Evolutionary conservation across 805 yeast species (phyloP), one percentile per base, ranked within the genome.

Genomic region (Candida ipomoeae): DNA sequence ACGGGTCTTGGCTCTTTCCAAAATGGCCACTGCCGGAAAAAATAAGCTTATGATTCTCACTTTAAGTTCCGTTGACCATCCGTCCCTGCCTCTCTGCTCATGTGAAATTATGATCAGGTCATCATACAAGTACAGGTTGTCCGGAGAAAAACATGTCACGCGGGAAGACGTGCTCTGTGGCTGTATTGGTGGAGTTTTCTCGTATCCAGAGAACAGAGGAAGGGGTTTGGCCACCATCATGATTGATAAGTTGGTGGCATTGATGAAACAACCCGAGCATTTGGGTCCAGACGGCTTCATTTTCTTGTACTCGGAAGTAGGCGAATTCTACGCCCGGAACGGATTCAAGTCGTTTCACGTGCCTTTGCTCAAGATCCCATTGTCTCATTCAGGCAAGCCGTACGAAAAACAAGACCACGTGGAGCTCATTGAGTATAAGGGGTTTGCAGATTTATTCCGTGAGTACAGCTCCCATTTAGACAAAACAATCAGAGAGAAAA

Each of bases 121-220:
- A 31, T 50, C 71, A 3, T 62, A 65, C 62, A 59, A 62, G 37
- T 65, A 65, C 45, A 55, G 50, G 13, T 53, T 17, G 43, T 40
- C 48, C 7, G 51, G 51, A 13, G 52, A 48, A 6, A 57, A 55
- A 6, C 42, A 54, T 29, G 66, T 63, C 3, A 50, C 45, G 4
- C 50, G 57, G 32, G 47, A 54, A 11, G 53, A 53, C 3, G 57
- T 69, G 15, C 53, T 55, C 18, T 54, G 69, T 46, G 78, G 74
- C 1, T 69, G 75, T 47, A 62, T 74, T 36, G 77, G 78, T 14
- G 75, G 73, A 2, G 78, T 74, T 2, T 73, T 56, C 59, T 71
- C 76, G 3, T 66, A 65, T 44, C 67, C 67, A 4, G 68, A 65
- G 39, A 54, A 65, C 55, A 57, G 78, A 42, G 70, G 71, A 8